These are phyloP conservation scores for Kluyveromyces siamensis DNA, from an alignment of 805 yeast species.

Conservation along the genomic window DNA sequence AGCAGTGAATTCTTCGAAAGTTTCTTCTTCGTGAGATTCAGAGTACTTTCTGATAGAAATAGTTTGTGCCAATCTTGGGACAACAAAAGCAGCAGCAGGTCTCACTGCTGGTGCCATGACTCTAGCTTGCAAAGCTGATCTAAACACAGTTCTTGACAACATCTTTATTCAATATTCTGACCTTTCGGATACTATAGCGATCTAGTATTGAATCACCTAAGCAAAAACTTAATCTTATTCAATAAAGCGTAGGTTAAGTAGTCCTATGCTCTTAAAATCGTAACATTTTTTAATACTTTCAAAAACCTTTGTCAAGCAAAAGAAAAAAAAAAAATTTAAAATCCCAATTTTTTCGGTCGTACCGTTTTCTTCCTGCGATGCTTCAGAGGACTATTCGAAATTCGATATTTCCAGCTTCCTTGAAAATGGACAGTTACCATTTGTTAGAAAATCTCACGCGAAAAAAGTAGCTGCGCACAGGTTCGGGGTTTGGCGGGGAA, in stretches of 20 bases:
- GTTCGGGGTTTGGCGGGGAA: not conserved
- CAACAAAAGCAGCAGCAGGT: not conserved
- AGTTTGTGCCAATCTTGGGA: constrained; percentile 7
- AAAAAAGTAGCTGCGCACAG: not conserved
- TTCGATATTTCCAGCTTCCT: not conserved
- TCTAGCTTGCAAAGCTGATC: constrained; percentile 11
- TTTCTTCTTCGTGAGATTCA: constrained; percentile 75
- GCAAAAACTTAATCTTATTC: no score
- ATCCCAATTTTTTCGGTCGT: not conserved
- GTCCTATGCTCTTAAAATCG: not conserved
- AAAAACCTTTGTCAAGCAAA: not conserved
- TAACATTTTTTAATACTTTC: not conserved
- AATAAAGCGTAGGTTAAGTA: no score
- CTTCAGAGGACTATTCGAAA: not conserved
- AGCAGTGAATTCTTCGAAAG: constrained; percentile 86
- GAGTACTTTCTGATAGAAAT: constrained; percentile 58
- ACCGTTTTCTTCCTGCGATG: not conserved
- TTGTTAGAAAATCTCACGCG: not conserved
- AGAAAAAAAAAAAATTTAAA: not conserved
- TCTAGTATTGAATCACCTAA: not conserved
- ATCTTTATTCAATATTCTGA: constrained; percentile 4
- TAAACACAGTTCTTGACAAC: constrained; percentile 20
- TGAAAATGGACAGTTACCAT: not conserved
- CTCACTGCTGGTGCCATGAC: constrained; percentile 7
- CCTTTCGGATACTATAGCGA: not conserved